Conservation (phyloP, 805 yeast species). For the Spathaspora gorwiae region DNA sequence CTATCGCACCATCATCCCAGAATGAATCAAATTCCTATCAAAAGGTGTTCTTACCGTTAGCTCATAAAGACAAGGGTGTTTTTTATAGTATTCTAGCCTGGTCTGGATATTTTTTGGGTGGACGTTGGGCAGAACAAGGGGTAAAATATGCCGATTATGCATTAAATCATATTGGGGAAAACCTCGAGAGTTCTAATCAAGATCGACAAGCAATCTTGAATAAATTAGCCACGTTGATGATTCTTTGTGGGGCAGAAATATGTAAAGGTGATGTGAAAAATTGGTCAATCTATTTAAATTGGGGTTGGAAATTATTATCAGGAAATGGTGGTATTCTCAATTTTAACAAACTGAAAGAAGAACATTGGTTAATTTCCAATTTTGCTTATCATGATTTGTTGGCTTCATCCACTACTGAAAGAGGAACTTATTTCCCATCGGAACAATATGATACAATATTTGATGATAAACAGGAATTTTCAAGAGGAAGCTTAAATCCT, state of each 20-base stretch:
- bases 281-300: conserved; percentile 64
- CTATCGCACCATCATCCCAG: conserved; percentile 43
- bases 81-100: conserved; percentile 51
- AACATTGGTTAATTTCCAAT: conserved; percentile 70
- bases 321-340: conserved; percentile 60
- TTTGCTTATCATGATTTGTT: conserved; percentile 79
- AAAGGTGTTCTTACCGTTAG: conserved; percentile 51
- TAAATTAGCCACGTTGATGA: conserved; percentile 60
- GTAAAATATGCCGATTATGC: conserved; percentile 45
- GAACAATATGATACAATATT: conserved; percentile 56
- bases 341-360: conserved; percentile 49
- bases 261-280: conserved; percentile 76
- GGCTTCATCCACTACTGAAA: conserved; percentile 53
- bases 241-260: conserved; percentile 75
- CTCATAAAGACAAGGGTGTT: conserved; percentile 48
- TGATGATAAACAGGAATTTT: conserved; percentile 25
- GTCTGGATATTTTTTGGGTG: conserved; percentile 50
- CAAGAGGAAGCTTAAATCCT: conserved; percentile 54
- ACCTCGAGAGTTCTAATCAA: conserved; percentile 12
- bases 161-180: conserved; percentile 33
- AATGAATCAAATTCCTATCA: conserved; percentile 47
- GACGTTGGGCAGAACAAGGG: conserved; percentile 46
- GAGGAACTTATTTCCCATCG: conserved; percentile 63
- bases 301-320: conserved; percentile 61
- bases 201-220: conserved; percentile 33